These are phyloP conservation scores for Spinellus fusiger DNA, from an alignment of 192 early-diverging fungal species.

Conservation along the genomic window DNA sequence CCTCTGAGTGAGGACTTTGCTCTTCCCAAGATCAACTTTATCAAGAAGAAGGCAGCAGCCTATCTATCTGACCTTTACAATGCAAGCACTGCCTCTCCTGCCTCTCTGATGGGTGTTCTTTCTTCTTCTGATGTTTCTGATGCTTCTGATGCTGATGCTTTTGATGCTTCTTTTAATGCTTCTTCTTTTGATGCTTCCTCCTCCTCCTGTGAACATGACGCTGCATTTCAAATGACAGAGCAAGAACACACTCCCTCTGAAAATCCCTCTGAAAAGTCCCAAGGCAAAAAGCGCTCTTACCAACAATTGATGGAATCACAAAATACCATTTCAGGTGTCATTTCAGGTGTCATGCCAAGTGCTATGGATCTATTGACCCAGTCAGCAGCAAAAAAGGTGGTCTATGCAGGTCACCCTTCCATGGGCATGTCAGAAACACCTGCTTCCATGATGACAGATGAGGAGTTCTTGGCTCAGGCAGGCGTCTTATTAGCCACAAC, in stretches of 20 bases:
- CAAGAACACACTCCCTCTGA: no score
- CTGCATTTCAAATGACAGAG: no score
- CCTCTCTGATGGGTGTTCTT: slow-evolving; percentile 11
- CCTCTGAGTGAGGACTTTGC: slow-evolving; percentile 8
- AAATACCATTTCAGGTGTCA: no score
- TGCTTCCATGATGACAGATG: slow-evolving; percentile 20
- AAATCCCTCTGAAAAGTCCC: not conserved
- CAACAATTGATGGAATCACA: not conserved
- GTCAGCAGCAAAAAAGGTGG: slow-evolving; percentile 14
- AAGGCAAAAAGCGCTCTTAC: slow-evolving; percentile 18
- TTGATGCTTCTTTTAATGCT: slow-evolving; percentile 1
- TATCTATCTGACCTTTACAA: slow-evolving; percentile 24
- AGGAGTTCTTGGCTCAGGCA: slow-evolving; percentile 36
- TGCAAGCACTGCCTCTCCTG: slow-evolving; percentile 1
- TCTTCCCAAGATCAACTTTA: slow-evolving; percentile 13
- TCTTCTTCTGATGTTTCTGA: not conserved
- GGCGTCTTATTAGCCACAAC: slow-evolving; percentile 28
- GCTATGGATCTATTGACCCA: slow-evolving; percentile 15
- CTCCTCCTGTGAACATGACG: no score
- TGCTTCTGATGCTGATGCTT: not conserved
- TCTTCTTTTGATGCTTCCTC: not conserved
- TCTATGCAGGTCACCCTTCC: slow-evolving; percentile 5
- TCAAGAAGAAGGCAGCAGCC: slow-evolving; percentile 27
- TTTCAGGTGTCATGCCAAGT: no score
- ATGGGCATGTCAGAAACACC: no score